These are phyloP conservation scores for Apiospora aurea DNA, from an alignment of 2,329 filamentous ascomycete genomes.

Conservation along the genomic window DNA sequence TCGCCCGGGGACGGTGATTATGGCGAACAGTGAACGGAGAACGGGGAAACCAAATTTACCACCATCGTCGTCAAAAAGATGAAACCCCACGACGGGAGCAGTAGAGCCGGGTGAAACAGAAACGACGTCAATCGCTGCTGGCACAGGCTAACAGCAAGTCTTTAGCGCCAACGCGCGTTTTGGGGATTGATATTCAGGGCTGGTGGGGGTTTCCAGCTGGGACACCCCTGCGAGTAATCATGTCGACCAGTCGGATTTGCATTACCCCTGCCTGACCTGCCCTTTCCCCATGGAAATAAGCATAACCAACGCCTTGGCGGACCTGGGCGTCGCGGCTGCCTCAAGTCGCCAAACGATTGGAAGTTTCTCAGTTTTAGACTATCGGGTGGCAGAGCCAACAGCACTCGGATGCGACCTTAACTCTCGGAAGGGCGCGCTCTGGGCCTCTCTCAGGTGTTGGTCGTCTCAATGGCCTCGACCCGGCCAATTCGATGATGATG, in stretches of 20 bases:
- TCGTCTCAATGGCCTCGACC: not conserved
- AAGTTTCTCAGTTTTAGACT: not conserved
- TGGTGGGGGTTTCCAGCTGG: not conserved
- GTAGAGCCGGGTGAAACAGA: not conserved
- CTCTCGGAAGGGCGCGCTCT: not conserved
- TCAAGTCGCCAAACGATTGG: not conserved
- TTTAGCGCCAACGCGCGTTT: not conserved
- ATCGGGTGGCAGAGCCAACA: not conserved
- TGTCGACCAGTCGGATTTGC: not conserved
- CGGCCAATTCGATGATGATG: not conserved
- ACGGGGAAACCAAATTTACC: not conserved
- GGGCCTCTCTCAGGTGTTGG: too few relatives aligned
- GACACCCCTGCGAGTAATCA: not conserved
- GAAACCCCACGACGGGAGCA: not conserved
- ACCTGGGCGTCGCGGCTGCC: not conserved
- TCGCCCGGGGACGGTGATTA: not conserved
- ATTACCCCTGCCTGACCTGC: not conserved
- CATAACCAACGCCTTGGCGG: not conserved
- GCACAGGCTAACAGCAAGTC: not conserved
- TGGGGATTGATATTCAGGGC: not conserved
- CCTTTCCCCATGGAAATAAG: not conserved
- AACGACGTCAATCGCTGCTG: not conserved
- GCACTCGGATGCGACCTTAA: not conserved
- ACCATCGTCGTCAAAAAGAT: not conserved
- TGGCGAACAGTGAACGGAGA: not conserved